Percentiles rank a stretch among this genome's conserved stretches.
Evolutionary conservation across 106 monocot species (phyloP).

Genomic region (Acanthochlamys bracteata): DNA sequence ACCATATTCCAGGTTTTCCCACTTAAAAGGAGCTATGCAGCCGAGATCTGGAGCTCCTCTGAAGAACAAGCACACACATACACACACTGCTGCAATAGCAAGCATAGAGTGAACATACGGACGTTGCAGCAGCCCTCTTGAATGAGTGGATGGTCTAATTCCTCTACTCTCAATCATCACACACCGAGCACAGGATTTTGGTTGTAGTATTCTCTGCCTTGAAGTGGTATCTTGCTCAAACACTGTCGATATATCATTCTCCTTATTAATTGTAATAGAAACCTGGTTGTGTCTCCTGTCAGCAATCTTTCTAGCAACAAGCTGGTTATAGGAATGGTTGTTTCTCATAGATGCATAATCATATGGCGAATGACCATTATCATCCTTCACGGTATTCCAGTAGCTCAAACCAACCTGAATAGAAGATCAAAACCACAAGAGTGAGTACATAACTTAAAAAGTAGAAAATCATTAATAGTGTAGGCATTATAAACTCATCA

Average conservation of each 20-base stretch:
- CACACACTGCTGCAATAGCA: constrained; percentile 40
- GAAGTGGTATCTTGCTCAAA: background rate
- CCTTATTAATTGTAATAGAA: constrained; percentile 17
- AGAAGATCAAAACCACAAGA: background rate
- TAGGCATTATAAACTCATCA: background rate
- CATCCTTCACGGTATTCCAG: constrained; percentile 33
- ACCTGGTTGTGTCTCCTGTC: constrained; percentile 26
- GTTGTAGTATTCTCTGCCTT: background rate
- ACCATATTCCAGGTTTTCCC: constrained; percentile 32
- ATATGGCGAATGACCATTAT: constrained; percentile 23
- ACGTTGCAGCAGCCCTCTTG: constrained; percentile 14
- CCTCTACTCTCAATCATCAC: constrained; percentile 2
- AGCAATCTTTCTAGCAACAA: constrained; percentile 28
- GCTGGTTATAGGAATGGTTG: constrained; percentile 24
- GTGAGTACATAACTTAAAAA: background rate
- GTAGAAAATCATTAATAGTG: background rate
- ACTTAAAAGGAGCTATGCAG: constrained; percentile 19
- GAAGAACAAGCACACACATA: constrained; percentile 35
- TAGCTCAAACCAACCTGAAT: constrained; percentile 30
- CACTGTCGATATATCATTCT: constrained; percentile 10
- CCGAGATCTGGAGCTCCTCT: constrained; percentile 26
- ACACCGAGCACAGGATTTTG: constrained; percentile 18
- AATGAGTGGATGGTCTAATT: background rate
- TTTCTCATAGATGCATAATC: constrained; percentile 32
- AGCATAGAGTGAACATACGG: constrained; percentile 28